Evolutionary conservation across 140 eudicot genomes (phyloP).

Genomic region (Bidens hawaiensis): DNA sequence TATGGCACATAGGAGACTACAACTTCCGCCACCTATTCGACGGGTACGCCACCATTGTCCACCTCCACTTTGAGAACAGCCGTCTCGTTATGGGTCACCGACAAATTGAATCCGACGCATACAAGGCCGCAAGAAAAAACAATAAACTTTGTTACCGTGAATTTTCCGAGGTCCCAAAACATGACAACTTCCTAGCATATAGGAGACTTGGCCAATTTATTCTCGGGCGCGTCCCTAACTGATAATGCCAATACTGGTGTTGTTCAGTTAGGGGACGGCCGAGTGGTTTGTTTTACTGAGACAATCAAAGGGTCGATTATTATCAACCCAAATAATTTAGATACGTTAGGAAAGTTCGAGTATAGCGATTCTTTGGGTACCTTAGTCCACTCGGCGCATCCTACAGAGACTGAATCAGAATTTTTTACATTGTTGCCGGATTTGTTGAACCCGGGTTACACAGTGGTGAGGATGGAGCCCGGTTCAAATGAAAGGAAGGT

Average conservation of each 20-base stretch:
- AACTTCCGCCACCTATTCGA: constrained; percentile 96
- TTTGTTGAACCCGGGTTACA: constrained; percentile 78
- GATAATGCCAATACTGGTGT: constrained; percentile 97
- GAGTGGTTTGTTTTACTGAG: constrained; percentile 93
- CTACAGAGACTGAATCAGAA: constrained; percentile 78
- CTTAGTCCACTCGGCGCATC: constrained; percentile 90
- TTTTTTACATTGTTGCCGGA: constrained; percentile 79
- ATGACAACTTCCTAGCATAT: constrained; percentile 61
- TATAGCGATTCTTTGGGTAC: constrained; percentile 69
- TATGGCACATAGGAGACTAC: constrained; percentile 89
- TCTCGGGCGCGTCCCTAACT: constrained; percentile 85
- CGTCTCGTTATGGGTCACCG: constrained; percentile 71
- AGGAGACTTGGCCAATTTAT: constrained; percentile 82
- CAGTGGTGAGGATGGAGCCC: constrained; percentile 79
- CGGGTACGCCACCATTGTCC: constrained; percentile 95
- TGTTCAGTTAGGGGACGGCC: constrained; percentile 66
- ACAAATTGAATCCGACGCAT: constrained; percentile 89
- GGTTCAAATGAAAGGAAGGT: constrained; percentile 79
- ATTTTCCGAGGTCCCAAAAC: constrained; percentile 86
- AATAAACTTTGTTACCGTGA: constrained; percentile 82
- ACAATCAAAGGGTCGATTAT: constrained; percentile 88
- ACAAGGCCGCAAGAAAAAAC: constrained; percentile 69
- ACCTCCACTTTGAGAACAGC: constrained; percentile 71
- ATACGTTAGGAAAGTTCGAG: constrained; percentile 79
- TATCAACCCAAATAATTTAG: constrained; percentile 71